Evolutionary conservation across 2,329 filamentous ascomycete species (phyloP), one percentile per base, ranked within the genome.

Genomic region (Botrytis cinerea): DNA sequence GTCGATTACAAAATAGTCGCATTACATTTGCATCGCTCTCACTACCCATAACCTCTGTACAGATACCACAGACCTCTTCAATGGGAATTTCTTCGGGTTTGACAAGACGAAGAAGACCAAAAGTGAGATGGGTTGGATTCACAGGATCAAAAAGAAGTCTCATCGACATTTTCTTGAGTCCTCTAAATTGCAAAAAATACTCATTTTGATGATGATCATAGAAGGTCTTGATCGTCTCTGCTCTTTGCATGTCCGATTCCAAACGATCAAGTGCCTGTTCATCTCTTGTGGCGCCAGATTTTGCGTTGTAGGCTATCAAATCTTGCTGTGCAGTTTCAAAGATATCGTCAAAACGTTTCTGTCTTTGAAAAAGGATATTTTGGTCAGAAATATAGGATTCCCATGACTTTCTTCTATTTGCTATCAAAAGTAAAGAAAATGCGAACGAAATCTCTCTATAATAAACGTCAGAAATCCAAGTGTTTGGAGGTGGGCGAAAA

Each of bases 191-290:
- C 16, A 16, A 9, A 1, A 66, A 14, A 9, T 66, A 51, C 4
- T 35, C 4, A 25, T 48, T 35, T 51, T 38, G 63, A 16, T n/a
- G 20, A n/a, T 38, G 10, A 16, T 51, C 45, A 66, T 51, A 51
- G 20, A 48, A 51, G 1, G 12, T 14, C 8, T 14, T 22, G 6
- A 2, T 38, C 7, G 9, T n/a, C 22, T 10, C 16, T 48, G 63
- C 12, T 38, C 12, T 48, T 6, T 18, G 4, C 6, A 48, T 1
- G 18, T 9, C 4, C 32, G 0, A 16, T 25, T 3, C 2, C 5
- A 51, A 25, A 35, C 2, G 5, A 4, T n/a, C 6, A 8, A 12
- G 6, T 48, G 5, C 46, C 4, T 48, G 46, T 25, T 51, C 22
- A 51, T 51, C 46, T 25, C 22, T 9, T 51, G 46, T 25, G 25